Base-by-base conservation (phyloP, 139 green algal genomes). In the Yamagishiella unicocca region DNA sequence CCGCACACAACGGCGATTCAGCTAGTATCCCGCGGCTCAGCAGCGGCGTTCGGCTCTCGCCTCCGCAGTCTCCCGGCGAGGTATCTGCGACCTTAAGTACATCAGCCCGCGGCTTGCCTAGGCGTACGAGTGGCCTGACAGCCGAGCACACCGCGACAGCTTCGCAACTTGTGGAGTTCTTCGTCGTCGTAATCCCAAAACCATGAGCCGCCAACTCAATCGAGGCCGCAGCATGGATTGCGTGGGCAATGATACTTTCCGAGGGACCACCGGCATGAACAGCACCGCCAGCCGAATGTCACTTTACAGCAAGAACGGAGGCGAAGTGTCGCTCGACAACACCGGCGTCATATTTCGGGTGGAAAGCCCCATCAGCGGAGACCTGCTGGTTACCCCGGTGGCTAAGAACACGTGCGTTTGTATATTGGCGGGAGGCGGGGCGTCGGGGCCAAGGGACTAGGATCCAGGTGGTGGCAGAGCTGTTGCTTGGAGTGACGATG, bases 221-320 rank as follows among this genome's bases (percentile, higher is more conserved):
- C n/a, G 14, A 25, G 50, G 50, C 45, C 75, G 50, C 19, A 17
- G 53, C 73, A 64, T 84, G 77, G 77, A 84, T 27, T 72, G 40
- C 27, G 62, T 90, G 1, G 87, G 87, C 4, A 80, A 58, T 9
- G 81, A 91, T 62, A 91, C 87, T 1, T 91, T 88, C 46, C 76
- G 85, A 38, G 76, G 75, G 1, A 71, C 85, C 29, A 40, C 8
- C 14, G 22, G 19, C 24, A 14, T 45, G 14, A 68, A 42, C 68
- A 73, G 62, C 70, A 84, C 70, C 3, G 33, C 81, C 3, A 68
- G 38, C 37, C 61, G 87, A n/a, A 46, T 72, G 7, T 67, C 42
- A 10, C 38, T 91, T 1, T 91, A 91, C 50, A 53, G 55, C 45
- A 91, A 91, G n/a, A 91, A 91, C 45, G 64, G 31, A 1, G 87